A percentile compares a stretch with the other conserved stretches of the same genome.
Evolutionary conservation across 2,329 filamentous ascomycete genomes (phyloP).

Genomic region (Neofusicoccum kwambonambiense): DNA sequence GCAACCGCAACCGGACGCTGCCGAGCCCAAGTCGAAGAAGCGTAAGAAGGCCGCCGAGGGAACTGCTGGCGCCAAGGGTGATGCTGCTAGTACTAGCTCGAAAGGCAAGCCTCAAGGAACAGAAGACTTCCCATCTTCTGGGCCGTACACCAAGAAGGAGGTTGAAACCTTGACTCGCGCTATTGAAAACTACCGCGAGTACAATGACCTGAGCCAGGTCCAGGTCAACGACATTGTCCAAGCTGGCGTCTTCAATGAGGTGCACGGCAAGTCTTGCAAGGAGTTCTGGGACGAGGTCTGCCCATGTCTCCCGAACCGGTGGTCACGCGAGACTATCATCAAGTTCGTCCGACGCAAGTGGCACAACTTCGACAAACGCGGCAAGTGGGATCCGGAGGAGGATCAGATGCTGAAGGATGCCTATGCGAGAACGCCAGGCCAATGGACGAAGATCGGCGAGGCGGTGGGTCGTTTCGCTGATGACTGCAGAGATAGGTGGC

Average conservation of each 20-base stretch:
- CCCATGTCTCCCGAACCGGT: conserved; percentile 34
- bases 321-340: conserved; percentile 30
- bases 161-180: conserved; percentile 21
- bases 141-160: conserved; percentile 23
- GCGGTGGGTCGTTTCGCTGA: conserved; percentile 60
- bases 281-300: conserved; percentile 34
- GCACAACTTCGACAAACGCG: conserved; percentile 63
- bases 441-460: conserved; percentile 63
- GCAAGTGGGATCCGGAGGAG: conserved; percentile 58
- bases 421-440: conserved; percentile 50
- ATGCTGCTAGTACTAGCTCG: not conserved
- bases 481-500: conserved; percentile 69
- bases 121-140: conserved; percentile 14
- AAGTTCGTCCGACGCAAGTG: conserved; percentile 59
- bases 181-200: conserved; percentile 24
- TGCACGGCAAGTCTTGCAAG: conserved; percentile 16
- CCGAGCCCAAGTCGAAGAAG: conserved; percentile 2
- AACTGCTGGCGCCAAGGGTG: not conserved
- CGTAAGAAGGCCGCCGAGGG: conserved; percentile 3
- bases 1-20: not conserved
- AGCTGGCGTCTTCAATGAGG: conserved; percentile 13
- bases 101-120: not conserved
- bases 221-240: conserved; percentile 26
- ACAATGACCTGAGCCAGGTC: conserved; percentile 20
- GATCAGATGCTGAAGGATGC: conserved; percentile 54